These are phyloP conservation scores for Xylariaceae sp. DNA, from an alignment of 2,329 filamentous ascomycete genomes.

Conservation along the genomic window DNA sequence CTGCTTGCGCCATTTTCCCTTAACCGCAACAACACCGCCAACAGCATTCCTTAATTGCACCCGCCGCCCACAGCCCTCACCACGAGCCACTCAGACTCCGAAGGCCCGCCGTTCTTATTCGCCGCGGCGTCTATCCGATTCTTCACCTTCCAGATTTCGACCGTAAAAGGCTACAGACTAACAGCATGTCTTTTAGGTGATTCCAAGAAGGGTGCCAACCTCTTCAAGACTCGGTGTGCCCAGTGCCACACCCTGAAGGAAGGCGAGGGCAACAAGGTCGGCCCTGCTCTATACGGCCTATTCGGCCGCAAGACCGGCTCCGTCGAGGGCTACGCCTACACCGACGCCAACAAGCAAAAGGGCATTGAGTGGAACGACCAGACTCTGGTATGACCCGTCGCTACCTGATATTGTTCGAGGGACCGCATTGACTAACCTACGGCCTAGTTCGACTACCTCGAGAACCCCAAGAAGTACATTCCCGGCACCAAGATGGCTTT, in stretches of 20 bases:
- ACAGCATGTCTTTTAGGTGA: slow-evolving; percentile 59
- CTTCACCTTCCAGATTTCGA: neutral
- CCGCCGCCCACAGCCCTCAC: neutral
- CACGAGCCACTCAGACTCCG: neutral
- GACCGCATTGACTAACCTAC: neutral
- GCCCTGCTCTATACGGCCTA: slow-evolving; percentile 92
- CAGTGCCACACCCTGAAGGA: slow-evolving; percentile 97
- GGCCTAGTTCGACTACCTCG: slow-evolving; percentile 85
- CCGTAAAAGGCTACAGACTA: slow-evolving; percentile 20
- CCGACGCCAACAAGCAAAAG: slow-evolving; percentile 99
- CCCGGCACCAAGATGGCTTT: slow-evolving; percentile 99
- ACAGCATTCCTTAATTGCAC: neutral
- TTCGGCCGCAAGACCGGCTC: slow-evolving; percentile 93
- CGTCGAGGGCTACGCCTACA: slow-evolving; percentile 92
- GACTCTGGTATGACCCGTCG: slow-evolving; percentile 61
- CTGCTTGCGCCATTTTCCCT: slow-evolving; percentile 29
- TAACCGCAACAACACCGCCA: neutral
- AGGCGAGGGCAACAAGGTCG: slow-evolving; percentile 94
- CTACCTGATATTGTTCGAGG: neutral
- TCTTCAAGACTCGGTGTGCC: slow-evolving; percentile 98
- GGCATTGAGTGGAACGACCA: slow-evolving; percentile 82
- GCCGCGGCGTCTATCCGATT: neutral
- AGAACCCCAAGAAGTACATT: slow-evolving; percentile 99
- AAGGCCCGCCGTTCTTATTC: neutral
- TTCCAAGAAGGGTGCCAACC: slow-evolving; percentile 90